Evolutionary conservation across 805 yeast genomes (phyloP).

Genomic region (Saturnispora bothae): DNA sequence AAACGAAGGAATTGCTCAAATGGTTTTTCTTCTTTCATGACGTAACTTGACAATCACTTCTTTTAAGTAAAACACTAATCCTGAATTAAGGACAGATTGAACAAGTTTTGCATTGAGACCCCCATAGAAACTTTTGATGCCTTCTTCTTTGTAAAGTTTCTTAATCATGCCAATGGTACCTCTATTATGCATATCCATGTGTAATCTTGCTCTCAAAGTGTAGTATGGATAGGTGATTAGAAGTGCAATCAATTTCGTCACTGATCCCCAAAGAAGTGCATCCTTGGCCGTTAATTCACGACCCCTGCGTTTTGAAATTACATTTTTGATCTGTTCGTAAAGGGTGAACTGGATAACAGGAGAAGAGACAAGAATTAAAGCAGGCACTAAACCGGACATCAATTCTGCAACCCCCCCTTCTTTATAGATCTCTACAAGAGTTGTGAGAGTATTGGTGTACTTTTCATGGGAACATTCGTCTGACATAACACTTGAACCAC

Average conservation of each 20-base stretch:
- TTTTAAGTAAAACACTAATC: slow-evolving; percentile 81
- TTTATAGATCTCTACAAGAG: slow-evolving; percentile 51
- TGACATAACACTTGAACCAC: neutral
- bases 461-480: neutral
- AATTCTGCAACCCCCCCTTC: slow-evolving; percentile 64
- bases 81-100: slow-evolving; percentile 82
- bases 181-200: slow-evolving; percentile 31
- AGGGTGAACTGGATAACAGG: slow-evolving; percentile 90
- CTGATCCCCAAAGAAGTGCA: slow-evolving; percentile 80
- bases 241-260: slow-evolving; percentile 86
- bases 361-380: slow-evolving; percentile 72
- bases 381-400: slow-evolving; percentile 82
- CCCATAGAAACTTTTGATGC: slow-evolving; percentile 65
- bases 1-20: slow-evolving; percentile 7
- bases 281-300: slow-evolving; percentile 48
- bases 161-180: slow-evolving; percentile 41
- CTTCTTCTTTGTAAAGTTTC: slow-evolving; percentile 58
- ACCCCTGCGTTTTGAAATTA: slow-evolving; percentile 36
- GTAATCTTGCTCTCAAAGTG: slow-evolving; percentile 84
- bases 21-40: neutral
- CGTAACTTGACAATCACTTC: slow-evolving; percentile 52
- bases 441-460: slow-evolving; percentile 36
- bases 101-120: slow-evolving; percentile 72
- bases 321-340: slow-evolving; percentile 74
- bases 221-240: slow-evolving; percentile 83